Conservation (phyloP, 306 rosid genomes). For the Quillaja saponaria region DNA sequence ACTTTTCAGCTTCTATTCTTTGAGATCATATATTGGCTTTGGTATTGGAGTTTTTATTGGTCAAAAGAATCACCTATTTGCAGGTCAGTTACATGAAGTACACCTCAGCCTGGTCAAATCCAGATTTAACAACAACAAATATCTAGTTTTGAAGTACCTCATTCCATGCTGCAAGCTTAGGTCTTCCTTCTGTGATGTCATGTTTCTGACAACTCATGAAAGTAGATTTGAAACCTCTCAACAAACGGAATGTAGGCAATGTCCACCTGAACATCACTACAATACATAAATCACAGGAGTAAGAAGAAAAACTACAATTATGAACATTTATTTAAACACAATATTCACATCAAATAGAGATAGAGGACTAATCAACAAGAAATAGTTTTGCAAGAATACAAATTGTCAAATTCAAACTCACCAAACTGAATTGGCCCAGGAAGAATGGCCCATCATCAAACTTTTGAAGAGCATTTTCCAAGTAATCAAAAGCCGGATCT, state of each 20-base stretch:
- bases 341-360: neutral
- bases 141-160: conserved; percentile 45
- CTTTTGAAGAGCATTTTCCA: conserved; percentile 73
- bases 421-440: conserved; percentile 73
- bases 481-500: conserved; percentile 66
- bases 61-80: too few species aligned
- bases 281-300: neutral
- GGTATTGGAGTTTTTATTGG: too few species aligned
- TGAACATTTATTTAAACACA: neutral
- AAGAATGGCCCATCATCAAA: conserved; percentile 77
- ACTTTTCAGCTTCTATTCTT: neutral
- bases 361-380: neutral
- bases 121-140: neutral
- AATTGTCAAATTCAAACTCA: conserved; percentile 30
- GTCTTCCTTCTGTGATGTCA: conserved; percentile 73
- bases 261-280: conserved; percentile 62
- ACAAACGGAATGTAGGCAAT: conserved; percentile 62
- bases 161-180: conserved; percentile 66
- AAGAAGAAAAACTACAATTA: neutral
- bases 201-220: conserved; percentile 52
- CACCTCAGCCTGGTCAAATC: too few species aligned
- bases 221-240: conserved; percentile 62
- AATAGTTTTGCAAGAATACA: neutral
- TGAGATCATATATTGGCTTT: too few species aligned
- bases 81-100: neutral